phyloP scores from a whole-genome alignment of 2,329 filamentous ascomycete species.

The Hypoxylon sp. region DNA sequence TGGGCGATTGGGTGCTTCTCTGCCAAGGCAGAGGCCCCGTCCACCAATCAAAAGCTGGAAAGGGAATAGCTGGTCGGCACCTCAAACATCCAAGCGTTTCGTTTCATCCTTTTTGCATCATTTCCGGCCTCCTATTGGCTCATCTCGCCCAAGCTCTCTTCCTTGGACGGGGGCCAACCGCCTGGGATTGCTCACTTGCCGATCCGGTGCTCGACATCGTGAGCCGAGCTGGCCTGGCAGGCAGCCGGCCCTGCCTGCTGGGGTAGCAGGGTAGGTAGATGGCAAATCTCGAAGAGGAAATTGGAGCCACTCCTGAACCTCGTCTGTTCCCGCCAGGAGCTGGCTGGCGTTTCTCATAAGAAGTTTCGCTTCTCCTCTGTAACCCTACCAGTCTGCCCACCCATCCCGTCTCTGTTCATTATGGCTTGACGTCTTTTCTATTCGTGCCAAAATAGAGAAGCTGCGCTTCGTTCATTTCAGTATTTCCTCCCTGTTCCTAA shows the following conservation, averaged over 20 bases:
- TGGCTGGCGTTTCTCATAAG: conserved; percentile 26
- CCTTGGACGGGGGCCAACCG: conserved; percentile 15
- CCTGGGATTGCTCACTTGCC: conserved; percentile 3
- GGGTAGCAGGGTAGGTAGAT: conserved; percentile 7
- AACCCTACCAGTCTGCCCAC: background rate
- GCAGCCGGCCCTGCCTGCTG: conserved; percentile 12
- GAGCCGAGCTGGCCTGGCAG: no score
- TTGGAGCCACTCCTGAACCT: conserved; percentile 14
- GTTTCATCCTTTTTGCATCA: conserved; percentile 38
- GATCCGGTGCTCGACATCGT: no score
- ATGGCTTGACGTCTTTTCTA: conserved; percentile 20
- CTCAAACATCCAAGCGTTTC: conserved; percentile 44
- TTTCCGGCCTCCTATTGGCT: conserved; percentile 22
- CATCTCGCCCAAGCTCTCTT: conserved; percentile 5
- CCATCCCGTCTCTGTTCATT: conserved; percentile 3
- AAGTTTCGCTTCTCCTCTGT: conserved; percentile 11
- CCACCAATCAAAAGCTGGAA: conserved; percentile 26
- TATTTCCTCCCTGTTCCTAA: conserved; percentile 16
- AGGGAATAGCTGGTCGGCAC: conserved; percentile 26
- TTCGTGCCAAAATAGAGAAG: conserved; percentile 28
- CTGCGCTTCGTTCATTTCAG: conserved; percentile 34
- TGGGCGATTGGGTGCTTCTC: conserved; percentile 2
- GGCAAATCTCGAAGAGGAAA: conserved; percentile 25
- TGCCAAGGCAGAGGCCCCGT: background rate
- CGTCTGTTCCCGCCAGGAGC: conserved; percentile 8